phyloP scores from a whole-genome alignment of 176 grass and related monocot genomes.

The Lolium perenne region DNA sequence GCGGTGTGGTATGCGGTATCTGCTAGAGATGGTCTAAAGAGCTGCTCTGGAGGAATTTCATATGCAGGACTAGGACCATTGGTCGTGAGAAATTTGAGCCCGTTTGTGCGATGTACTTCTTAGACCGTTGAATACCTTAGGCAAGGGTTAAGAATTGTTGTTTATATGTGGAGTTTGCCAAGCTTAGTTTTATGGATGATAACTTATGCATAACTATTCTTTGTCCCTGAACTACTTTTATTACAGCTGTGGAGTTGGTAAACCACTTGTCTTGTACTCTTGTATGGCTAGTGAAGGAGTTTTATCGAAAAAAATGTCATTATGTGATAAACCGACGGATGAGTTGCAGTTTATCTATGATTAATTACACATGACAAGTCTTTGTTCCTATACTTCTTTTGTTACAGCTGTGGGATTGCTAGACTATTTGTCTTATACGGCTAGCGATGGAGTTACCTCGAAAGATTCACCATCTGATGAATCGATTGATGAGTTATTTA shows the following conservation, averaged over 20 bases:
- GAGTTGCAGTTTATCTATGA: constrained; percentile 38
- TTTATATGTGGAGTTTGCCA: constrained; percentile 33
- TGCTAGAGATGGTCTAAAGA: neutral
- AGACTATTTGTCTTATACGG: constrained; percentile 62
- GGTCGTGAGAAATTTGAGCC: constrained; percentile 24
- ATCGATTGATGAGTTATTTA: constrained; percentile 80
- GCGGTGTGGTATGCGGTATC: no score
- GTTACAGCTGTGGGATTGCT: constrained; percentile 60
- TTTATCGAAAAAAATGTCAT: constrained; percentile 32
- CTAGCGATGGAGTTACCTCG: constrained; percentile 43
- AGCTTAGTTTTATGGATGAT: constrained; percentile 31
- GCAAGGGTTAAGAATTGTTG: constrained; percentile 15
- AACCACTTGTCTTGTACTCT: constrained; percentile 58
- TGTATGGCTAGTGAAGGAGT: constrained; percentile 52
- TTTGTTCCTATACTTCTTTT: constrained; percentile 42
- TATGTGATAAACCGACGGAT: constrained; percentile 50
- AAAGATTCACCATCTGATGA: constrained; percentile 46
- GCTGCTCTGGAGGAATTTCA: constrained; percentile 20
- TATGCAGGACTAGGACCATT: constrained; percentile 18
- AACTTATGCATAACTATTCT: constrained; percentile 20
- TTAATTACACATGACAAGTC: constrained; percentile 8
- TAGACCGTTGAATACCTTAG: neutral
- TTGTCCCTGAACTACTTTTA: constrained; percentile 39
- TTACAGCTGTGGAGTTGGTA: constrained; percentile 55
- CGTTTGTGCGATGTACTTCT: constrained; percentile 3